Evolutionary conservation across 176 grass and related monocot species (phyloP), one percentile per base, ranked within the genome.

Genomic region (Eleusine coracana): DNA sequence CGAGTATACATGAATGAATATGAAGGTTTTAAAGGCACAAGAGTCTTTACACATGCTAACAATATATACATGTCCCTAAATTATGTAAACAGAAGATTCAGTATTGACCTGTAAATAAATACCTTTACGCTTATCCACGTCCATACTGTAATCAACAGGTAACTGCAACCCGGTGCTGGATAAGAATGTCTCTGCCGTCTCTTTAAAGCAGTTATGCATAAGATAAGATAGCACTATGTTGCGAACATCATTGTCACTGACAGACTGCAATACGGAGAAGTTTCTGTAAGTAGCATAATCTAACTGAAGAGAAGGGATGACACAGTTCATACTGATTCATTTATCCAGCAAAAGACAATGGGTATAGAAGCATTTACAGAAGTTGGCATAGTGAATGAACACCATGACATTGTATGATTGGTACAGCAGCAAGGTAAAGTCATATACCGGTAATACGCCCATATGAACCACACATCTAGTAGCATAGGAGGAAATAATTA

Each of bases 201-300:
- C 97, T 66, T 96, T 99, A 86, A 90, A 99, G 87, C 97, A 99
- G 80, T 96, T 96, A 81, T 99, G 93, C 87, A 96, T 82, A 84
- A 99, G 91, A 99, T 99, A 99, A 20, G 93, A 94, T 52, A 93
- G 88, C 76, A 99, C 91, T 77, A 92, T 89, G 51, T 83, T 92
- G 69, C 66, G 83, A 75, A 94, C 87, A 92, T 96, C 91, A 6
- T 77, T 90, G 68, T 96, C 91, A 9, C 77, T 93, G 67, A 94
- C 73, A 67, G 80, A 75, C 97, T 99, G 87, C 46, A 87, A 20
- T 79, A 70, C 10, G 17, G 73, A 81, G 6, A 89, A 72, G 89
- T 51, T 60, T 83, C 37, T 51, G 34, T 84, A 20, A 83, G 52
- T 58, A 67, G 0, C 34, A 73, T 39, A 70, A 12, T 72, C 84